A percentile compares a stretch with the other conserved stretches of the same genome.
Evolutionary conservation across 129 eudicot genomes (phyloP).

Genomic region (Pulicaria dysenterica): DNA sequence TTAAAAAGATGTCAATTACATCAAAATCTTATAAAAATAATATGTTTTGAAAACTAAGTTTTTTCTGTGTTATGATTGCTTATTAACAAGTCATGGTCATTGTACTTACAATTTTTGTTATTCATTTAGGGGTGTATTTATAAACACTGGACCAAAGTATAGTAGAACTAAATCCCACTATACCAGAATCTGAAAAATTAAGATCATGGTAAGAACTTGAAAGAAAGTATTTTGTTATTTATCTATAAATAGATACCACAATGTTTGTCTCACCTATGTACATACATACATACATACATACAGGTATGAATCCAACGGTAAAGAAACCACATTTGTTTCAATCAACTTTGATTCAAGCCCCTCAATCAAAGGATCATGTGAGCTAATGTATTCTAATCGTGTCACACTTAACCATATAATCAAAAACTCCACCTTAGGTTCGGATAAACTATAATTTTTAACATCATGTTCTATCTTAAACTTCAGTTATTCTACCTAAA

Average conservation of each 20-base stretch:
- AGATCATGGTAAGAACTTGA: slow-evolving; percentile 92
- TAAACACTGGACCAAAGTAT: slow-evolving; percentile 69
- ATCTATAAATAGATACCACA: too few relatives aligned
- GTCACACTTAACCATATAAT: slow-evolving; percentile 69
- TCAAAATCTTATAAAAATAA: too few relatives aligned
- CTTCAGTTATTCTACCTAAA: background rate
- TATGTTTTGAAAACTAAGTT: too few relatives aligned
- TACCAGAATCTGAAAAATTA: slow-evolving; percentile 75
- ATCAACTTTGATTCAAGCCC: slow-evolving; percentile 70
- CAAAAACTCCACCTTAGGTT: slow-evolving; percentile 70
- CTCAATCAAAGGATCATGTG: slow-evolving; percentile 45
- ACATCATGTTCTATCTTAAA: background rate
- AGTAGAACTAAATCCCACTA: slow-evolving; percentile 66
- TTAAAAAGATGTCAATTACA: too few relatives aligned
- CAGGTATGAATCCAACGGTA: too few relatives aligned
- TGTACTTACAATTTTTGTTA: background rate
- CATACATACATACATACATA: too few relatives aligned
- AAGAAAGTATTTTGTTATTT: too few relatives aligned
- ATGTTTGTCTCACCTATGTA: too few relatives aligned
- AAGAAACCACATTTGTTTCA: slow-evolving; percentile 73
- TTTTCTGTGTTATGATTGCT: too few relatives aligned
- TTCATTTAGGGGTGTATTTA: slow-evolving; percentile 66
- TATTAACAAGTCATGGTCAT: background rate
- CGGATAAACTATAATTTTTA: slow-evolving; percentile 58
- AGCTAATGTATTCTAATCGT: slow-evolving; percentile 69